Evolutionary conservation across 2,329 filamentous ascomycete species (phyloP).

Genomic region (Penicillium expansum): DNA sequence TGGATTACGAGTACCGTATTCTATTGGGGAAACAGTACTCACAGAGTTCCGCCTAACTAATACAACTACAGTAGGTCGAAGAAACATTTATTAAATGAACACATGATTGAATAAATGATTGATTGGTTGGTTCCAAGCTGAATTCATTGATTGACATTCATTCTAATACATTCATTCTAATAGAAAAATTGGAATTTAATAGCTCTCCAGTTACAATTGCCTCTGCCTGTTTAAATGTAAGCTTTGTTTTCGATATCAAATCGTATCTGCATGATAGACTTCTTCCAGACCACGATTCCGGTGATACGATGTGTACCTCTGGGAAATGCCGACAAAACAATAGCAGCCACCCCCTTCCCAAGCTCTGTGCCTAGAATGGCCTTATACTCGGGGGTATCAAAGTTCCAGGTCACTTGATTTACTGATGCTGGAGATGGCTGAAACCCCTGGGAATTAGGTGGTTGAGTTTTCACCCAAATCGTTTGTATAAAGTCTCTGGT

Average conservation of each 20-base stretch:
- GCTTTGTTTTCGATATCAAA: neutral
- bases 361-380: conserved; percentile 1
- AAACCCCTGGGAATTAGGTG: neutral
- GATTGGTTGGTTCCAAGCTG: too few relatives aligned
- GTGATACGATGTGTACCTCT: neutral
- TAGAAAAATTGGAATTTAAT: too few relatives aligned
- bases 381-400: neutral
- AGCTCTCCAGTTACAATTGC: too few relatives aligned
- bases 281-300: neutral
- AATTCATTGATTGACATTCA: too few relatives aligned
- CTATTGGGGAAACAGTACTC: too few relatives aligned
- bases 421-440: neutral
- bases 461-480: neutral
- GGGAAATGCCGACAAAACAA: neutral
- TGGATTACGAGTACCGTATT: too few relatives aligned
- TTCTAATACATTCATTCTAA: too few relatives aligned
- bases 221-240: neutral
- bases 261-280: neutral
- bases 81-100: too few relatives aligned
- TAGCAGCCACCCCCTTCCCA: conserved; percentile 1
- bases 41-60: too few relatives aligned
- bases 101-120: too few relatives aligned
- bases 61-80: too few relatives aligned
- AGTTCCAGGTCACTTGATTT: neutral
- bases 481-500: neutral